These are phyloP conservation scores for Fragaria iinumae DNA, from an alignment of 306 rosid species.

Conservation along the genomic window DNA sequence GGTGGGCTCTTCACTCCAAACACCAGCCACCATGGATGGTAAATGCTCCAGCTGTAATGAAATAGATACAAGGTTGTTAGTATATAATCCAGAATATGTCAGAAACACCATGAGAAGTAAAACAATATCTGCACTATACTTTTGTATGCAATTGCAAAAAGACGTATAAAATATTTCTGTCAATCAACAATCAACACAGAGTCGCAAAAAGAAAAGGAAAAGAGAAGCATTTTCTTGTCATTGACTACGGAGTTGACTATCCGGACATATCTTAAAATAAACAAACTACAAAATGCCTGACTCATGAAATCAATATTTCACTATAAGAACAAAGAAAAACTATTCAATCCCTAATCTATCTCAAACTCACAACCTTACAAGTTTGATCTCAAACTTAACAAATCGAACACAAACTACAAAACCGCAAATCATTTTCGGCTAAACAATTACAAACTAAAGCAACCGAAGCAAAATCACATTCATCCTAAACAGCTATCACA, in stretches of 20 bases:
- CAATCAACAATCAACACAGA: neutral
- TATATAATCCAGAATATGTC: neutral
- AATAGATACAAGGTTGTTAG: neutral
- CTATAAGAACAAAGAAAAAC: neutral
- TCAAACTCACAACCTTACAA: neutral
- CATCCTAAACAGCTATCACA: neutral
- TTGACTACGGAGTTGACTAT: neutral
- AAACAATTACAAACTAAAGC: neutral
- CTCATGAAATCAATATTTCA: neutral
- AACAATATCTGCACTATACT: neutral
- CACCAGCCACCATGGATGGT: slow-evolving; percentile 90
- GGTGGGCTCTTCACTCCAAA: slow-evolving; percentile 69
- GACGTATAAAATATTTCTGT: neutral
- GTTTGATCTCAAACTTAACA: neutral
- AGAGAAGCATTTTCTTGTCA: neutral
- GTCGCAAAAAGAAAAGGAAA: too few relatives aligned
- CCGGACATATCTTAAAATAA: too few relatives aligned
- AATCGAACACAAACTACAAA: neutral
- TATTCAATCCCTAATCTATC: neutral
- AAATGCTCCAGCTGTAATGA: slow-evolving; percentile 82
- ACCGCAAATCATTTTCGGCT: too few relatives aligned
- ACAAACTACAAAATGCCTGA: too few relatives aligned
- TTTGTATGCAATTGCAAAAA: neutral
- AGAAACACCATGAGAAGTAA: neutral
- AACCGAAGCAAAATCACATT: neutral